Percentiles rank a stretch among this genome's conserved stretches.
These are phyloP conservation scores for Coemansia sp. DNA, from an alignment of 192 early-diverging fungal species.

Conservation along the genomic window DNA sequence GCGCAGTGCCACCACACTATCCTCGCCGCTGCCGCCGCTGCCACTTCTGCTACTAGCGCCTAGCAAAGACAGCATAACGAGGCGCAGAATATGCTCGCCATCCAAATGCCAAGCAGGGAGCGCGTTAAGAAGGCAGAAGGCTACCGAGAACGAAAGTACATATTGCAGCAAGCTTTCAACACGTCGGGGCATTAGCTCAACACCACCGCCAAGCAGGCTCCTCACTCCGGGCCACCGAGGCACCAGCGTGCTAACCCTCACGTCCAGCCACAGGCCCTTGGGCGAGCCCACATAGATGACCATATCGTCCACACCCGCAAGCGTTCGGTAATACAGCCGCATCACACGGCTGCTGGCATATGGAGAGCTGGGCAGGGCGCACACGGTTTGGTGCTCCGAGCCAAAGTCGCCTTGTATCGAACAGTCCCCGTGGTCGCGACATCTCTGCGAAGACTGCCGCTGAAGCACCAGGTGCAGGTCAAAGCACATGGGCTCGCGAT, in stretches of 20 bases:
- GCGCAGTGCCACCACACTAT: not conserved
- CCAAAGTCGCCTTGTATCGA: not conserved
- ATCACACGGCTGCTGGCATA: conserved; percentile 21
- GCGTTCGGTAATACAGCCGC: conserved; percentile 17
- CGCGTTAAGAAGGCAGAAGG: conserved; percentile 36
- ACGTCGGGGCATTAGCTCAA: no score
- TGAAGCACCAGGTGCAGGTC: conserved; percentile 18
- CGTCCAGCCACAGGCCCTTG: conserved; percentile 24
- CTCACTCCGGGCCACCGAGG: conserved; percentile 16
- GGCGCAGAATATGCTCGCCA: conserved; percentile 23
- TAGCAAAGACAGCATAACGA: conserved; percentile 6
- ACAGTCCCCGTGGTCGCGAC: conserved; percentile 21
- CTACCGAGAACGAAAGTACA: conserved; percentile 34
- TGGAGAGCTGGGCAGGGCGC: conserved; percentile 33
- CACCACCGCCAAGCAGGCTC: conserved; percentile 9
- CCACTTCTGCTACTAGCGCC: not conserved
- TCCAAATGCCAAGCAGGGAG: conserved; percentile 35
- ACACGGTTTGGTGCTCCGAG: not conserved
- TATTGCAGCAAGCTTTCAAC: conserved; percentile 32
- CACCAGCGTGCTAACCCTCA: conserved; percentile 31
- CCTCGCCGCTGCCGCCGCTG: not conserved
- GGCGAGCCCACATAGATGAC: conserved; percentile 29
- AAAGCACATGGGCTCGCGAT: conserved; percentile 24
- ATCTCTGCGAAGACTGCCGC: conserved; percentile 8
- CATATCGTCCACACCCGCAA: not conserved